Evolutionary conservation across 2,329 filamentous ascomycete species (phyloP), one percentile per base, ranked within the genome.

Genomic region (Colletotrichum navitas): DNA sequence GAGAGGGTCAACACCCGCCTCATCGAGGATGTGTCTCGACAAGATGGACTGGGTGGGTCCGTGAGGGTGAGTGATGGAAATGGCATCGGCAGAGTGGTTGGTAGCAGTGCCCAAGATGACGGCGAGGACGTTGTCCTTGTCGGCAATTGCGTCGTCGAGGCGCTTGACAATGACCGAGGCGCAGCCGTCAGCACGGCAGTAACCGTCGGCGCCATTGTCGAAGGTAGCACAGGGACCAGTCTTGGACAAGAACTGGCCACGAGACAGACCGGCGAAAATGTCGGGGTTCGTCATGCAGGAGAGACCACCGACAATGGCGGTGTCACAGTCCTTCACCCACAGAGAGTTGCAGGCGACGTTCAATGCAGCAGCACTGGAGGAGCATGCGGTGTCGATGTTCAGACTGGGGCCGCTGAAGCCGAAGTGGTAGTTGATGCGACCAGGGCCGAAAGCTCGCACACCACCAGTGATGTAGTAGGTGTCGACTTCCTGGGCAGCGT

Each of bases 31-130:
- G 49, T 89, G 85, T 67, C 88, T 88, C 76, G 92, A 95, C 14
- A 96, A 83, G 59, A 88, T 85, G 16, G 92, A 89, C 80, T 97
- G 94, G 0, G 92, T 92, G 18, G 89, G 91, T 5, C 90, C 92
- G 79, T 96, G 93, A 1, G 94, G 94, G 69, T 94, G 92, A 0
- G 93, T 96, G 77, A 97, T 96, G 1, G 93, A 95, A 26, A 94
- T 90, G 55, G 93, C 90, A 76, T 94, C 90, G 0, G 92, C 92
- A 1, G 92, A 95, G 80, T 96, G 93, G 80, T 96, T 97, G 60
- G 93, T 96, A 5, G 90, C 88, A 1, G 91, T 89, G 36, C 90
- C 93, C 1, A 93, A 85, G 60, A 97, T 92, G 74, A 93, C 90
- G 21, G 90, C 93, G n/a, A 95, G 86, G 51, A 88, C 91, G 86